Evolutionary conservation across 2,329 filamentous ascomycete genomes (phyloP).

Genomic region (Chalaropsis thielavioides): DNA sequence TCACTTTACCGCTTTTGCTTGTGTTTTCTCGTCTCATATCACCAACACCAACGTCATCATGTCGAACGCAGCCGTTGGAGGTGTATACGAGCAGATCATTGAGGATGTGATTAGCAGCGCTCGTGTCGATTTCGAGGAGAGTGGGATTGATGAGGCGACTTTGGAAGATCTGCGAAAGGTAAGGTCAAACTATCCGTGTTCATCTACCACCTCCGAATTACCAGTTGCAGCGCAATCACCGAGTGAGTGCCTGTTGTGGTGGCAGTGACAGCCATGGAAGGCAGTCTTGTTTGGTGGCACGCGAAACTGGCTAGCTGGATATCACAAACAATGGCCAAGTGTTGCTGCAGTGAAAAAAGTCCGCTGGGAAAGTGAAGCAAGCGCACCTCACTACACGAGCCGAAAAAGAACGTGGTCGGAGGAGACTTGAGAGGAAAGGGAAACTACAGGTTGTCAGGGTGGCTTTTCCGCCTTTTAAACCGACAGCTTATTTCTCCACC

Average conservation of each 20-base stretch:
- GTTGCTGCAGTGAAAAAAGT: not conserved
- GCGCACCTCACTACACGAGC: not conserved
- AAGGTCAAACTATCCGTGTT: slow-evolving; percentile 28
- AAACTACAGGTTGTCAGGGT: slow-evolving; percentile 8
- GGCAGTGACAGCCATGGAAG: not conserved
- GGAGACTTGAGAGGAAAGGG: slow-evolving; percentile 9
- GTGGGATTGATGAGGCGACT: slow-evolving; percentile 75
- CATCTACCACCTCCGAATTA: not conserved
- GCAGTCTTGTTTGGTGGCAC: not conserved
- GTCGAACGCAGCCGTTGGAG: slow-evolving; percentile 51
- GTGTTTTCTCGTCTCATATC: not conserved
- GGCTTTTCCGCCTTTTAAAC: slow-evolving; percentile 16
- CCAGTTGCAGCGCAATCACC: not conserved
- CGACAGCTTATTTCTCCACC: slow-evolving; percentile 7
- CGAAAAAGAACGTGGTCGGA: not conserved
- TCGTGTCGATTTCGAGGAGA: slow-evolving; percentile 91
- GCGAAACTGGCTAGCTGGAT: not conserved
- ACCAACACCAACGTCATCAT: slow-evolving; percentile 27
- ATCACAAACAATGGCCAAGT: not conserved
- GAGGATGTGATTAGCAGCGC: slow-evolving; percentile 84
- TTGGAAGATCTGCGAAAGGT: slow-evolving; percentile 80
- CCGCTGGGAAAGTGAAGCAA: not conserved
- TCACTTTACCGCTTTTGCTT: not conserved
- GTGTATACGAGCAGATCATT: slow-evolving; percentile 65
- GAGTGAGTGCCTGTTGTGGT: slow-evolving; percentile 13